Evolutionary conservation across 306 rosid species (phyloP).

Genomic region (Spatholobus suberectus): DNA sequence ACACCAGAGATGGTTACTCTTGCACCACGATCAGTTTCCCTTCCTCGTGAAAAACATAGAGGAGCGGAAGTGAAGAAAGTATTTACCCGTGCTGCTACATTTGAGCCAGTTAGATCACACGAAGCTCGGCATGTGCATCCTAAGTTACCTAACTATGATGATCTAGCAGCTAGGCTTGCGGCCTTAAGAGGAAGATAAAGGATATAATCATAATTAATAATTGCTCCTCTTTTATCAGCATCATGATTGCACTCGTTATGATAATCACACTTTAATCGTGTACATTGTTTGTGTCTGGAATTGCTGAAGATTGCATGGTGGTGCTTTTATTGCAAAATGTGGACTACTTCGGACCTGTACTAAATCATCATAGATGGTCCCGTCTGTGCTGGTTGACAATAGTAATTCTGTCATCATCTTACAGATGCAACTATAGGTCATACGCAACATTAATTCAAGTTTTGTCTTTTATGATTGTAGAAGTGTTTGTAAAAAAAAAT

Average conservation of each 20-base stretch:
- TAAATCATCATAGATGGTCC: conserved; percentile 21
- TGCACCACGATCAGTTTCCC: conserved; percentile 76
- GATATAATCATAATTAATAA: neutral
- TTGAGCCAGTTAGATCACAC: conserved; percentile 67
- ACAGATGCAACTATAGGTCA: conserved; percentile 18
- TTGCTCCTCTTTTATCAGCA: conserved; percentile 27
- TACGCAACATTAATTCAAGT: conserved; percentile 6
- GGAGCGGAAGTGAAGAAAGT: conserved; percentile 61
- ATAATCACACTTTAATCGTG: conserved; percentile 21
- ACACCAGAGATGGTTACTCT: conserved; percentile 43
- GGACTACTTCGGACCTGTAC: conserved; percentile 33
- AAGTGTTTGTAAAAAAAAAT: conserved; percentile 22
- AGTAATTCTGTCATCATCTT: conserved; percentile 10
- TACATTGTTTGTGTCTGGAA: conserved; percentile 26
- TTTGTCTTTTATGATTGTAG: conserved; percentile 21
- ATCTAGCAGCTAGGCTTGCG: conserved; percentile 83
- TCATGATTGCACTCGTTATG: conserved; percentile 31
- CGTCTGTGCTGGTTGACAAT: conserved; percentile 15
- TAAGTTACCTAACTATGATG: conserved; percentile 89
- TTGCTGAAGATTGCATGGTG: conserved; percentile 29
- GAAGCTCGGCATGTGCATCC: conserved; percentile 89
- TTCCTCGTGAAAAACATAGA: conserved; percentile 67
- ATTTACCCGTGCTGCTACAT: conserved; percentile 76
- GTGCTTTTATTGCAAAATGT: conserved; percentile 31
- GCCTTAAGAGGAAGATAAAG: conserved; percentile 72